These are phyloP conservation scores for Cladophialophora immunda DNA, from an alignment of 2,329 filamentous ascomycete species.

Conservation along the genomic window DNA sequence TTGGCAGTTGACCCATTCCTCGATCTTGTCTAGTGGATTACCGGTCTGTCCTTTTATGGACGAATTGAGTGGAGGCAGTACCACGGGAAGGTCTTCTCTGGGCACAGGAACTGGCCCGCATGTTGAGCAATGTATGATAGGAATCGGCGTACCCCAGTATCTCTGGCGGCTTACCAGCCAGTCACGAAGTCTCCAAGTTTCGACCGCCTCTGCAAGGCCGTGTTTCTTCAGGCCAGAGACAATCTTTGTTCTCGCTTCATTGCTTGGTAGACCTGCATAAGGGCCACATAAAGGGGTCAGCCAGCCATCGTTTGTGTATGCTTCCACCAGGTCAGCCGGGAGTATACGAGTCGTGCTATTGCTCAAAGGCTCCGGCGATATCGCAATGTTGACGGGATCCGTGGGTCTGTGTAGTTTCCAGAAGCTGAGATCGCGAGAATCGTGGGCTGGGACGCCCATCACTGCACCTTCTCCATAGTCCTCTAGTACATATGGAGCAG, in stretches of 20 bases:
- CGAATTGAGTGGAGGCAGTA: conserved; percentile 73
- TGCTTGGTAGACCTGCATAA: conserved; percentile 71
- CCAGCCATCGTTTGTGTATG: conserved; percentile 71
- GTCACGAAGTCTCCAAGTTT: conserved; percentile 83
- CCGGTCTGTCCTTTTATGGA: conserved; percentile 74
- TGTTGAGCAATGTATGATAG: conserved; percentile 79
- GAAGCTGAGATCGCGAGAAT: conserved; percentile 79
- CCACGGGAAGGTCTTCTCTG: conserved; percentile 76
- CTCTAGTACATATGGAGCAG: conserved; percentile 83
- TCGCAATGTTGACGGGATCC: conserved; percentile 69
- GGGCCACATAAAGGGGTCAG: conserved; percentile 72
- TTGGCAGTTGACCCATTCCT: conserved; percentile 76
- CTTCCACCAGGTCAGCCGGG: conserved; percentile 52
- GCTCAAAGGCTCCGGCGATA: conserved; percentile 56
- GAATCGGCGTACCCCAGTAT: conserved; percentile 92
- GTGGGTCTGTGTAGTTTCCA: conserved; percentile 73
- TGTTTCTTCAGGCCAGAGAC: conserved; percentile 59
- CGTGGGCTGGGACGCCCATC: conserved; percentile 91
- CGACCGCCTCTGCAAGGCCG: conserved; percentile 68
- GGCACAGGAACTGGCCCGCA: conserved; percentile 85
- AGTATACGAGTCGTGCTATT: conserved; percentile 36
- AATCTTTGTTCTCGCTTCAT: conserved; percentile 69
- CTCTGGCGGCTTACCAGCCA: conserved; percentile 93
- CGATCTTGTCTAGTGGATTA: conserved; percentile 76
- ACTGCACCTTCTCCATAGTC: conserved; percentile 88